Base-by-base conservation (phyloP, 441 rosid genomes). In the Viola pubescens region DNA sequence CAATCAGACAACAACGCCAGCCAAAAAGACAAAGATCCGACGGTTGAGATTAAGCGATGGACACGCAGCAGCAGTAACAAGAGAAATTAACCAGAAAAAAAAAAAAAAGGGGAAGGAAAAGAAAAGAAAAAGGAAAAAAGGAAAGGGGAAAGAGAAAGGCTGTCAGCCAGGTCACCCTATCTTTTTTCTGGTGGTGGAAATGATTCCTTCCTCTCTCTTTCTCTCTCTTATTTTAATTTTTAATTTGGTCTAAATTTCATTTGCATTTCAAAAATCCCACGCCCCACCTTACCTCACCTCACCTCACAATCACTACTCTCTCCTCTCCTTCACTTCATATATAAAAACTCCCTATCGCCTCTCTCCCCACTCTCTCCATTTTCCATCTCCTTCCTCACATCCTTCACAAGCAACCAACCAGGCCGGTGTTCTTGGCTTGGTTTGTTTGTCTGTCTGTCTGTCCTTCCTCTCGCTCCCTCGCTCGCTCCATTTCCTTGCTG, bases 161-260 rank as follows among this genome's bases (percentile, higher is more conserved):
- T 81, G 88, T 76, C 85, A 73, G 78, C 84, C 91, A 77, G 86
- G 82, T 77, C 86, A 82, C 74, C 77, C 76, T 64, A 74, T 80
- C 82, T 69, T 80, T 82, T 72, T 75, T 72, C 76, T 75, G 73
- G 76, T 74, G 84, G 81, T 66, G 69, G 75, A 73, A 85, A 83
- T 85, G 85, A 81, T 81, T 79, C 81, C 61, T 59, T 67, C n/a
- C 56, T 48, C 39, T 4, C 41, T 7, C 9, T 40, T 34, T 14
- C 52, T 45, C 4, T 9, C 48, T 40, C 50, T 26, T 8, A 47
- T 7, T 5, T n/a, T 11, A 61, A 52, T 59, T 67, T 11, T 52
- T 45, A 55, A 76, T 67, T 66, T 70, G 39, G 55, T 56, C 38
- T 5, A 10, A 66, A 77, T 73, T 83, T 75, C 82, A 77, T 74